Conservation (phyloP, 495 filamentous ascomycete genomes). For the Daldinia bambusicola region DNA sequence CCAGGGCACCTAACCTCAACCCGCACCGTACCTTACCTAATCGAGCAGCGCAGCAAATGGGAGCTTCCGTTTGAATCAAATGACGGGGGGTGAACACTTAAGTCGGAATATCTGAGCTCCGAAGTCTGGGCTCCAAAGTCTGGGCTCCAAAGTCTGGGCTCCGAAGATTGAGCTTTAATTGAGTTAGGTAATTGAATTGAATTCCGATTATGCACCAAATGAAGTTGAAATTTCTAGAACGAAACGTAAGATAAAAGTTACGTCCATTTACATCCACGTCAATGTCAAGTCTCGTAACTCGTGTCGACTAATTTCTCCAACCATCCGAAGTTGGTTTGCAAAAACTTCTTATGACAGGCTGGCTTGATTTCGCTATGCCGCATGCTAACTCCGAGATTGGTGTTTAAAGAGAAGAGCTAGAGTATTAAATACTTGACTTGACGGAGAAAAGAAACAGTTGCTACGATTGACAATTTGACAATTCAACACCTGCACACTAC, state of each 20-base stretch:
- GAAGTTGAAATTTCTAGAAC: constrained; percentile 4
- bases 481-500: background rate
- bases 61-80: background rate
- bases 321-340: background rate
- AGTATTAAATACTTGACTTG: background rate
- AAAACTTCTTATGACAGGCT: constrained; percentile 5
- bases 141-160: too few relatives aligned
- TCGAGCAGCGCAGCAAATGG: constrained; percentile 5
- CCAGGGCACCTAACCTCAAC: constrained; percentile 1
- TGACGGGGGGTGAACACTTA: background rate
- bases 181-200: constrained; percentile 15
- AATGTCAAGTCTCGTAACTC: constrained; percentile 2
- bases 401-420: background rate
- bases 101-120: background rate
- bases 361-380: background rate
- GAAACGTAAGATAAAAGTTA: background rate
- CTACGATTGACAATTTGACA: constrained; percentile 14
- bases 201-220: constrained; percentile 1
- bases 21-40: constrained; percentile 17
- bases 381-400: constrained; percentile 7
- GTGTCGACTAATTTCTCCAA: constrained; percentile 5
- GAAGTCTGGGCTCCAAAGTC: background rate
- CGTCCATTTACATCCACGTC: constrained; percentile 14
- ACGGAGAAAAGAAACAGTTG: background rate
- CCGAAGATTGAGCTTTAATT: background rate